phyloP scores from a whole-genome alignment of 2,329 filamentous ascomycete genomes.

The Fusarium phyllophilum region DNA sequence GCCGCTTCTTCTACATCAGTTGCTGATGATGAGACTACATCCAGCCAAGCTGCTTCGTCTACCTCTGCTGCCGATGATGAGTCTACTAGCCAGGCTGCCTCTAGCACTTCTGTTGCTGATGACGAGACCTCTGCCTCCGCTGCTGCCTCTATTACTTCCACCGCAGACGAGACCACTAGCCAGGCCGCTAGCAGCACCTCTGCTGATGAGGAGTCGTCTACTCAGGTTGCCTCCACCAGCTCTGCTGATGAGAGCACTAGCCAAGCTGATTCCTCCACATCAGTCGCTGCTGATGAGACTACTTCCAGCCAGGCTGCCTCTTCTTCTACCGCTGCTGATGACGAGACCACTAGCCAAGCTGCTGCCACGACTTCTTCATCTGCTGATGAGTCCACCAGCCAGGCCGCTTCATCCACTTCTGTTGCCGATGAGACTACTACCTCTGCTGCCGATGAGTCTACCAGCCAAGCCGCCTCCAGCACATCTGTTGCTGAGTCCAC shows the following conservation, averaged over 20 bases:
- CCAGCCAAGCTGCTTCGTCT: background rate
- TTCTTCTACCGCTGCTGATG: background rate
- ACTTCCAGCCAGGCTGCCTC: background rate
- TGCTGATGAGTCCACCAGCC: background rate
- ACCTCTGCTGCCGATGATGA: background rate
- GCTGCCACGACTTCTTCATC: background rate
- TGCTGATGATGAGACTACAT: background rate
- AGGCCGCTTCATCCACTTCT: background rate
- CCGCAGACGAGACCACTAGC: background rate
- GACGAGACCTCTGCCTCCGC: background rate
- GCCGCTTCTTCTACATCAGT: background rate
- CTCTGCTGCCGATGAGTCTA: background rate
- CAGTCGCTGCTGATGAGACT: background rate
- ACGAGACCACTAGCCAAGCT: background rate
- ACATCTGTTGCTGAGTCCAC: background rate
- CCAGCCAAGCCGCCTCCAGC: background rate
- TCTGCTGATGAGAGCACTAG: background rate
- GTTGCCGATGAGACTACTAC: background rate
- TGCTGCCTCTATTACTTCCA: background rate
- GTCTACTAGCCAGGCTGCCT: background rate
- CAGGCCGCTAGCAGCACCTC: background rate
- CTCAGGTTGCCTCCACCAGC: background rate
- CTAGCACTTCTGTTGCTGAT: background rate
- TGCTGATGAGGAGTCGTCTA: background rate
- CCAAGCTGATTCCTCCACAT: background rate